Base-by-base conservation (phyloP, 495 filamentous ascomycete species). In the Gamarada debralockiae region DNA sequence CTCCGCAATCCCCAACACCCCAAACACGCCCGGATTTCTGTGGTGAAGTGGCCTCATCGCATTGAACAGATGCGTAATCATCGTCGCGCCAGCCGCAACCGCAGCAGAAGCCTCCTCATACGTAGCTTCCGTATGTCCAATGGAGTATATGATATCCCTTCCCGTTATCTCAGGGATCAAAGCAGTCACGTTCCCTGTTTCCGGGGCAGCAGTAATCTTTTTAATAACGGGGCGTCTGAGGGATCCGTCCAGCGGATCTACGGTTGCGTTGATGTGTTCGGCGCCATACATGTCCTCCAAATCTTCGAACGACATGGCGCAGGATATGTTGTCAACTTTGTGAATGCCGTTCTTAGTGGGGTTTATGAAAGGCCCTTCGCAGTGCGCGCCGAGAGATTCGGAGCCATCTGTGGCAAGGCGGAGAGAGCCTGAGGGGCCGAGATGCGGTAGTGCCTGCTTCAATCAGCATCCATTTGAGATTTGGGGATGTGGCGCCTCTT, bases 21-120 rank as follows among this genome's bases (percentile, higher is more conserved):
- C 89, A 62, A 92, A 91, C 57, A 92, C 79, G 37, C 89, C 89
- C 0, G 89, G 89, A 65, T 91, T 86, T 33, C 89, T 84, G 72
- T 92, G 89, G 64, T 90, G 86, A 7, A 92, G 81, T 14, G 86
- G 87, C 4, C 81, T 78, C 89, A 95, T 95, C 14, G 89, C 90
- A 62, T 95, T 95, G 76, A 93, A 95, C 2, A 95, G 75, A 61
- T 95, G 90, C 1, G 90, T 95, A 29, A 95, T 81, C 87, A 90
- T 92, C 24, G 74, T 88, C 1, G 86, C 87, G 38, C 89, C 89
- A 18, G 77, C 67, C n/a, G 69, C 64, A 1, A 90, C 78, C 13
- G 86, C 87, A 3, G 67, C 67, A 1, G 79, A 74, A 1, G 86
- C 88, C 55, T 87, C 73, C 58, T 90, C 85, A 67, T 87, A 92